Conservation (phyloP, 1,284 basidiomycete species). For the Cryptococcus sp. region DNA sequence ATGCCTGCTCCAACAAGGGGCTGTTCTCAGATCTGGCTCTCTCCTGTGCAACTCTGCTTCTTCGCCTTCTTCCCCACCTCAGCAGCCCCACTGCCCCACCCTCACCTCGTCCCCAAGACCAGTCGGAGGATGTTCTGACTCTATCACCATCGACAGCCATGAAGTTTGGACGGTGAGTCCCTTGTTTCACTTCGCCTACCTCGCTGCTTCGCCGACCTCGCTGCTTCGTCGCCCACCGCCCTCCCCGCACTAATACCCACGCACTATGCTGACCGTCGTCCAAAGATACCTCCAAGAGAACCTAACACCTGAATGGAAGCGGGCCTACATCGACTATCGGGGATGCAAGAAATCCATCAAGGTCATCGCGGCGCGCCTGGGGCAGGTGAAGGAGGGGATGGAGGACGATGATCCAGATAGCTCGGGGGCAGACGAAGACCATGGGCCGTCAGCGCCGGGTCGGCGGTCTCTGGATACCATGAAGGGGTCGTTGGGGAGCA, state of each 20-base stretch:
- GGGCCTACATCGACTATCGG: conserved; percentile 51
- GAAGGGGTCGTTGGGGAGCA: conserved; percentile 3
- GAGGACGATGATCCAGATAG: conserved; percentile 28
- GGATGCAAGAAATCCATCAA: conserved; percentile 51
- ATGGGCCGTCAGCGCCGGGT: conserved; percentile 36
- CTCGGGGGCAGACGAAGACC: conserved; percentile 43
- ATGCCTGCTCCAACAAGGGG: too few species aligned
- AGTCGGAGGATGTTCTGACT: too few species aligned
- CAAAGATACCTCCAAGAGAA: conserved; percentile 47
- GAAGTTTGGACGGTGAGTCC: conserved; percentile 19
- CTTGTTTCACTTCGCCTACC: not conserved
- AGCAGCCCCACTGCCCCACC: too few species aligned
- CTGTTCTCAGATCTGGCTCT: too few species aligned
- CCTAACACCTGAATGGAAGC: conserved; percentile 50
- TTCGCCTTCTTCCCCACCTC: too few species aligned
- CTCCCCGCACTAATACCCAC: not conserved
- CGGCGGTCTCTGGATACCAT: conserved; percentile 12
- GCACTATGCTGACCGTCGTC: not conserved
- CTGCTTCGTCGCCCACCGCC: not conserved
- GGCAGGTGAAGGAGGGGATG: conserved; percentile 19
- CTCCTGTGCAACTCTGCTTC: too few species aligned
- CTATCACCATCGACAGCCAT: not conserved
- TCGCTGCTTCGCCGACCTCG: not conserved
- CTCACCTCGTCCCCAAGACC: too few species aligned
- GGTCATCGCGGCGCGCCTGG: conserved; percentile 31